Conservation (phyloP, 257 asterid genomes). For the Knoxia roxburghii region DNA sequence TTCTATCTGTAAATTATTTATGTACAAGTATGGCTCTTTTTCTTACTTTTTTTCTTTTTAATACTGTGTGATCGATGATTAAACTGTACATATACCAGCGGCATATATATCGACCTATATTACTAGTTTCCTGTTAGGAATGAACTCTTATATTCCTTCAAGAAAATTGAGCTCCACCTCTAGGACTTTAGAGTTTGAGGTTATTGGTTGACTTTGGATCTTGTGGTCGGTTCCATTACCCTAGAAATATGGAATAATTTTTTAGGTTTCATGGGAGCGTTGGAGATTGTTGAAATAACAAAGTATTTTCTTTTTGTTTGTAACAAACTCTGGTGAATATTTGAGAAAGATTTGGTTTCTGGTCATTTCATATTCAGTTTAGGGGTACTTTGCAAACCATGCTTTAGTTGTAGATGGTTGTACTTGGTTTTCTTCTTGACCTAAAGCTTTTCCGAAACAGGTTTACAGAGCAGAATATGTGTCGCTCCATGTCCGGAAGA, state of each 20-base stretch:
- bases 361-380: no score
- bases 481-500: conserved; percentile 86
- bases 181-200: neutral
- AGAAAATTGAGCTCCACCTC: neutral
- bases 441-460: conserved; percentile 31
- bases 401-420: neutral
- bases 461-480: conserved; percentile 90
- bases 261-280: neutral
- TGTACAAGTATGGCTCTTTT: no score
- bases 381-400: neutral
- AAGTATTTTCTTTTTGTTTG: neutral
- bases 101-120: neutral
- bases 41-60: no score
- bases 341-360: no score
- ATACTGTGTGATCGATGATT: neutral
- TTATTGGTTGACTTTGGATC: neutral
- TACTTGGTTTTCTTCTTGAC: conserved; percentile 5
- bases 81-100: neutral
- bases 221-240: neutral
- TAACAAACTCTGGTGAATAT: neutral
- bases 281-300: neutral
- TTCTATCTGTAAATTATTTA: no score
- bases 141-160: neutral
- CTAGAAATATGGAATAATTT: neutral
- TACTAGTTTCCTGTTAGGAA: neutral